phyloP scores from a whole-genome alignment of 164 flowering plant species.

The Liriodendron chinense region DNA sequence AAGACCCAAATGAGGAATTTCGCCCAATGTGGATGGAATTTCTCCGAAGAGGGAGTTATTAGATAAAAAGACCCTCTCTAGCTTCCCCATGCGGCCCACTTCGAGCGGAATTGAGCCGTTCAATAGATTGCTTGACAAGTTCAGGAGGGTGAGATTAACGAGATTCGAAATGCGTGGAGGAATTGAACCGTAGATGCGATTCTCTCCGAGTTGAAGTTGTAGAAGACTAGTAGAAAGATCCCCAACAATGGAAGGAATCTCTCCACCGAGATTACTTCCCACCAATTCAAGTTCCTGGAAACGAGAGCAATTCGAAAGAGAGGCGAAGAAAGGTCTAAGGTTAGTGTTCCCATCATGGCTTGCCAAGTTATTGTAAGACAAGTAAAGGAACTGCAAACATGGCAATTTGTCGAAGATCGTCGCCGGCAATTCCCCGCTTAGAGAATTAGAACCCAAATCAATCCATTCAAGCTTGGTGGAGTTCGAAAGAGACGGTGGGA shows the following conservation, averaged over 20 bases:
- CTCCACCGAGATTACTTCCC: conserved; percentile 73
- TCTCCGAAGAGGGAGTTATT: conserved; percentile 67
- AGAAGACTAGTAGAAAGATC: conserved; percentile 51
- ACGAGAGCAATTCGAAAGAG: conserved; percentile 55
- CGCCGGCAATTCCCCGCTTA: conserved; percentile 64
- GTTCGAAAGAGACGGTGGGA: conserved; percentile 64
- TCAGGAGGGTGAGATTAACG: conserved; percentile 71
- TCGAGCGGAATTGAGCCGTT: conserved; percentile 68
- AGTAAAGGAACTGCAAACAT: conserved; percentile 53
- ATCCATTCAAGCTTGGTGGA: conserved; percentile 79
- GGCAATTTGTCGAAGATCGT: conserved; percentile 50
- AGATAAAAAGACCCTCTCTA: conserved; percentile 72
- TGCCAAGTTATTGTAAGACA: conserved; percentile 67
- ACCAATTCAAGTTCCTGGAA: conserved; percentile 80
- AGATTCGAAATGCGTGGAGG: conserved; percentile 74
- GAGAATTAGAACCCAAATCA: conserved; percentile 66
- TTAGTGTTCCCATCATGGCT: conserved; percentile 64
- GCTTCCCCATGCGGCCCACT: conserved; percentile 43
- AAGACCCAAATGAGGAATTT: conserved; percentile 73
- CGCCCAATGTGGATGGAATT: conserved; percentile 61
- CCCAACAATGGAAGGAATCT: conserved; percentile 62
- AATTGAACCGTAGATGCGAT: conserved; percentile 64
- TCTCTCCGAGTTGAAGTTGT: conserved; percentile 72
- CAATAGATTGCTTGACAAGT: conserved; percentile 72
- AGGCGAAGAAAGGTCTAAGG: conserved; percentile 63